These are phyloP conservation scores for Prunus fruticosa DNA, from an alignment of 306 rosid genomes.

Conservation along the genomic window DNA sequence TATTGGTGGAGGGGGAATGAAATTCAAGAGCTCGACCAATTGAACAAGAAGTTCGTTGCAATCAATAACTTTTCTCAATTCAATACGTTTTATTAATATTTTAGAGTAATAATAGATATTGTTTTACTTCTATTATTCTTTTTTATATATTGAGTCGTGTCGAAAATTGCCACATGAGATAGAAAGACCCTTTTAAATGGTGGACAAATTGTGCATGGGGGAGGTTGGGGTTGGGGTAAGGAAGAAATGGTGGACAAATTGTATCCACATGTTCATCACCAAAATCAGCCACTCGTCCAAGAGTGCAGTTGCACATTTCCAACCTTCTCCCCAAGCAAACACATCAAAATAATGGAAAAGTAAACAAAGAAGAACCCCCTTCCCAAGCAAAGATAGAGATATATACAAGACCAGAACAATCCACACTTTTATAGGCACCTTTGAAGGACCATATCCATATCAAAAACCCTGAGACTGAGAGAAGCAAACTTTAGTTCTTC, in stretches of 20 bases:
- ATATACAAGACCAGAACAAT: not conserved
- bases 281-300: constrained; percentile 12
- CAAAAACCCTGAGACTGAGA: not conserved
- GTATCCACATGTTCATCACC: not conserved
- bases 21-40: too few relatives aligned
- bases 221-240: too few relatives aligned
- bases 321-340: constrained; percentile 5
- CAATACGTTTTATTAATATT: too few relatives aligned
- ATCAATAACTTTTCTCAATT: too few relatives aligned
- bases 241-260: constrained; percentile 5
- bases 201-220: too few relatives aligned
- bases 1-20: too few relatives aligned
- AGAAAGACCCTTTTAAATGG: not conserved
- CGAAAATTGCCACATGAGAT: not conserved
- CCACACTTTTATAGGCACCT: not conserved
- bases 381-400: not conserved
- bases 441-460: not conserved
- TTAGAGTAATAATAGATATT: too few relatives aligned
- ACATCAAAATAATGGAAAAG: not conserved
- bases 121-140: too few relatives aligned
- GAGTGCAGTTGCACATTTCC: not conserved
- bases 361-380: not conserved
- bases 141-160: too few relatives aligned
- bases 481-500: not conserved
- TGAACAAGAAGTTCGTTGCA: too few relatives aligned